A percentile compares a stretch with the other conserved stretches of the same genome.
phyloP scores from a whole-genome alignment of 352 stramenopile species.

The Globisporangium takayamanum region DNA sequence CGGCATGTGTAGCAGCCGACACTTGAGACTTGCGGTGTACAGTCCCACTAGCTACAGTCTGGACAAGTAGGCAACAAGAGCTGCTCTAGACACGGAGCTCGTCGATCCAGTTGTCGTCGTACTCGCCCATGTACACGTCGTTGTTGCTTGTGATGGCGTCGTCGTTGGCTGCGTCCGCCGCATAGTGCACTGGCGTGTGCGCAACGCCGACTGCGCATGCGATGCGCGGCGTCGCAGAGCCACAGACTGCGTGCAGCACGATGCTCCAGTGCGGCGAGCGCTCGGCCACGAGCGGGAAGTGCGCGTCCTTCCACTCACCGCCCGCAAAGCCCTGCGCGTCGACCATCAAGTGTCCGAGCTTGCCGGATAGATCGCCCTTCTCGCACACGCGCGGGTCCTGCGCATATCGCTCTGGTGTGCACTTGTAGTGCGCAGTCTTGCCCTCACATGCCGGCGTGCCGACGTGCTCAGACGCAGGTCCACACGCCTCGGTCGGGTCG shows the following conservation, averaged over 20 bases:
- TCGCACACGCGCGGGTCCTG: conserved; percentile 26
- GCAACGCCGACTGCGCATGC: conserved; percentile 24
- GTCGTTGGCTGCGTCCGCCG: not conserved
- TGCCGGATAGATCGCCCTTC: conserved; percentile 41
- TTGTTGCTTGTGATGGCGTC: not conserved
- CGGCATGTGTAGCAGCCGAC: not conserved
- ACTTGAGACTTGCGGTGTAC: not conserved
- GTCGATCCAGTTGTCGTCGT: conserved; percentile 14
- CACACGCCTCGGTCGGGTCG: conserved; percentile 34
- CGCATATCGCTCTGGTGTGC: conserved; percentile 24
- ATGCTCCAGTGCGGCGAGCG: conserved; percentile 28
- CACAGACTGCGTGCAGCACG: conserved; percentile 19
- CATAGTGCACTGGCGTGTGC: not conserved
- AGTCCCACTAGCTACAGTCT: not conserved
- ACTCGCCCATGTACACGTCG: conserved; percentile 5
- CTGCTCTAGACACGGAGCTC: conserved; percentile 8
- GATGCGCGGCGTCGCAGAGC: conserved; percentile 23
- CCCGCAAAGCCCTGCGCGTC: conserved; percentile 11
- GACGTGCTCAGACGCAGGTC: conserved; percentile 30
- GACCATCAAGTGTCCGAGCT: conserved; percentile 27
- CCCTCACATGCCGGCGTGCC: conserved; percentile 11
- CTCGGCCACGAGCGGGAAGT: conserved; percentile 25
- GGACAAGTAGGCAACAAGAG: not conserved
- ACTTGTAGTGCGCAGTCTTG: conserved; percentile 22
- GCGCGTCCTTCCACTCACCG: conserved; percentile 22